Evolutionary conservation across 345 rosid species (phyloP), one percentile per base, ranked within the genome.

Genomic region (Pugionium dolabratum): DNA sequence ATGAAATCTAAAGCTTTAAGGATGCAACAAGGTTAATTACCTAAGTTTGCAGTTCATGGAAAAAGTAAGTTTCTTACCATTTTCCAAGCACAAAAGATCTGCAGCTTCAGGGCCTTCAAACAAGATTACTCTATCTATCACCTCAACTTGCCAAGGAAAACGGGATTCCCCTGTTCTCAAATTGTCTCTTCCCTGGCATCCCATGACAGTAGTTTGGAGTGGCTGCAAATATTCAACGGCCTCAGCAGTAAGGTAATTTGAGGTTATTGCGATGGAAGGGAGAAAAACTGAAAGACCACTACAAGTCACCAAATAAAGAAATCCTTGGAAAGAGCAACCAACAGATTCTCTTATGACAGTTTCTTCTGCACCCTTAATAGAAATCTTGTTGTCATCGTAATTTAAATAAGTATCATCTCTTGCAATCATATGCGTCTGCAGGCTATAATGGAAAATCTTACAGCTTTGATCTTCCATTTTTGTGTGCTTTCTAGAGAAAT

Each of bases 81-180:
- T 94, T 75, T 84, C 81, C 81, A 76, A 73, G 76, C 95, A 90
- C 54, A 94, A 51, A 54, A 62, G 79, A 72, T 90, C 99, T 57
- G 96, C 92, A 78, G 78, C 89, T 80, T 85, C 82, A 55, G 90
- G 90, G 70, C 97, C 88, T 80, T 94, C 99, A 69, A 81, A 83
- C 73, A 94, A 69, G 77, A 90, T 81, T 79, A 82, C 82, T 80
- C 89, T 80, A 77, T 94, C 99, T 85, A 94, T 79, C 73, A 90
- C 75, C 81, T 88, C 95, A 64, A 84, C 82, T 76, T 84, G 85
- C 95, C 96, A 88, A 57, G 86, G 85, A 44, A 80, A 76, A 64
- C 75, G 71, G 10, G 75, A 57, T 59, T 74, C 70, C 60, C 64
- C 80, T 66, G 73, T 45, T 72, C 74, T 66, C 71, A 70, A 60